Base-by-base conservation (phyloP, 495 filamentous ascomycete species). In the Talaromyces liani region DNA sequence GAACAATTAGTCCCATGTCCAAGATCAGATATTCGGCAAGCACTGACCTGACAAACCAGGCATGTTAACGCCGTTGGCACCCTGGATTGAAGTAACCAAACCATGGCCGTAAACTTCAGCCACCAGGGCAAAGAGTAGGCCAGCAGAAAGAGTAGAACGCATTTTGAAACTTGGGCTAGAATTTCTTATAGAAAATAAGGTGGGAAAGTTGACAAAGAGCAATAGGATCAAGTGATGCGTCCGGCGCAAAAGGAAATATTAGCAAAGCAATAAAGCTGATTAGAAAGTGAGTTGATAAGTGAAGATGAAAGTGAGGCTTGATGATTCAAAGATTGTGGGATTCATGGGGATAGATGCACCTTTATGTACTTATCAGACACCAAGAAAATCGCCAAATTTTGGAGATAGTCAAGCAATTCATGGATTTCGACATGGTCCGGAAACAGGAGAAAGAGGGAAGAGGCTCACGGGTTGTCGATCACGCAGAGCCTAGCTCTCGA, bases 41-140 rank as follows among this genome's bases (percentile, higher is more conserved):
- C 9, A 27, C 22, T 58, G 54, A 69, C 67, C 80, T 20, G 78
- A 77, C 3, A 84, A 75, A 31, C 77, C 82, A 8, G 82, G 80
- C 81, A 85, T 83, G 27, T 70, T 72, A 5, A 84, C 80, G 9
- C 80, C 80, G 62, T 85, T 85, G 27, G 81, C 80, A 39, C 82
- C 82, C 24, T 71, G 65, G 67, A 85, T 75, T 18, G 75, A 71
- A 54, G 80, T 82, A 57, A 84, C 74, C 14, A 84, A 71, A 65
- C 82, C 82, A 64, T 85, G 82, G 14, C 69, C 69, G 45, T 67
- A 70, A 61, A 68, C 71, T 59, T 73, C 70, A 65, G 68, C 71
- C 54, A 65, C 67, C 61, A 66, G 49, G 57, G 57, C 57, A 22
- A 58, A 34, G 27, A 63, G 49, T 12, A 56, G 25, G 41, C 27